phyloP scores from a whole-genome alignment of 2,329 filamentous ascomycete genomes.

The Penicillium psychrosexuale region DNA sequence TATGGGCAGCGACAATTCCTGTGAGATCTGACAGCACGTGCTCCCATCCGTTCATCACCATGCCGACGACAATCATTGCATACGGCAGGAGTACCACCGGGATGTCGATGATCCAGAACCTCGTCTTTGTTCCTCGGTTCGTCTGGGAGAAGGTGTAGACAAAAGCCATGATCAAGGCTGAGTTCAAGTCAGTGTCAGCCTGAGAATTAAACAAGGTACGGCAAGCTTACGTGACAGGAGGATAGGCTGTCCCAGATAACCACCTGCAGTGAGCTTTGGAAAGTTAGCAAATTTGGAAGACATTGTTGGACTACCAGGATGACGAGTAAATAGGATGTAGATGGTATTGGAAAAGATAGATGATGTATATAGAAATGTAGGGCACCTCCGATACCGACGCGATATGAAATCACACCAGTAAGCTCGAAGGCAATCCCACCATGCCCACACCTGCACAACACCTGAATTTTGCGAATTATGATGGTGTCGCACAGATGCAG shows the following conservation, averaged over 20 bases:
- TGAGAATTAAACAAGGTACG: background rate
- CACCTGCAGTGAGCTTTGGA: slow-evolving; percentile 43
- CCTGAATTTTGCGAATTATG: slow-evolving; percentile 57
- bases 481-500: slow-evolving; percentile 58
- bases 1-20: slow-evolving; percentile 82
- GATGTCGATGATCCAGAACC: slow-evolving; percentile 79
- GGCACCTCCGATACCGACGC: slow-evolving; percentile 63
- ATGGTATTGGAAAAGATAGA: slow-evolving; percentile 25
- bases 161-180: slow-evolving; percentile 73
- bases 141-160: slow-evolving; percentile 84
- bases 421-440: slow-evolving; percentile 74
- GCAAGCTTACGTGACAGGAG: slow-evolving; percentile 40
- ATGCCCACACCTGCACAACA: slow-evolving; percentile 66
- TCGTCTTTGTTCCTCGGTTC: slow-evolving; percentile 70
- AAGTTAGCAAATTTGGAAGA: slow-evolving; percentile 30
- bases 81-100: slow-evolving; percentile 78
- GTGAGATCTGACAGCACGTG: slow-evolving; percentile 63
- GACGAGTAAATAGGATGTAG: slow-evolving; percentile 14
- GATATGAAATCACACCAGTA: slow-evolving; percentile 53
- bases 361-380: slow-evolving; percentile 53
- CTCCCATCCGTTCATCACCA: slow-evolving; percentile 62
- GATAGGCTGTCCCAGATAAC: slow-evolving; percentile 29
- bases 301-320: slow-evolving; percentile 20
- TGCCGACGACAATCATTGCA: slow-evolving; percentile 70
- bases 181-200: slow-evolving; percentile 42